Base-by-base conservation (phyloP, 345 rosid genomes). In the Lepidium aucheri region DNA sequence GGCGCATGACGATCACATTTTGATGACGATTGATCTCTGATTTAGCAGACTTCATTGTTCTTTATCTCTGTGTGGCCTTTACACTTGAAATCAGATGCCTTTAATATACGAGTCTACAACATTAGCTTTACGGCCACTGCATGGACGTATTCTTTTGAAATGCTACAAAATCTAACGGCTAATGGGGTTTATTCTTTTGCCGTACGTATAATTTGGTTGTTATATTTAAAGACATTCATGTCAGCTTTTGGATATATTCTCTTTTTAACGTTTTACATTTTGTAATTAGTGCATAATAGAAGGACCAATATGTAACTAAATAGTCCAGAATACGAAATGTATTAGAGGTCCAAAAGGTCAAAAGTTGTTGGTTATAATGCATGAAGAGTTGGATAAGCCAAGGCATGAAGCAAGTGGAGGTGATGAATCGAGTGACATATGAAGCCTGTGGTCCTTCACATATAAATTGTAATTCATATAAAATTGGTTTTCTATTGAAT, bases 1-100 rank as follows among this genome's bases (percentile, higher is more conserved):
- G 98, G 36, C 98, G 80, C 92, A 93, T 85, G 14, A 93, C 86
- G 51, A 93, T 63, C 38, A 93, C 81, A 74, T 85, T 76, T 55
- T 92, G 98, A 67, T 54, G 47, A 60, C 76, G 42, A 39, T 39
- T 0, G 4, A 3, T 39, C 35, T 33, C 58, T 12, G 17, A 9
- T 50, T 42, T 72, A 57, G 60, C 34, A 22, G 20, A 49, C 33
- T 57, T 71, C 76, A 65, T 72, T 50, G 47, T 10, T 72, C 40
- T 72, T 72, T 26, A 26, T 72, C 20, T 28, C 14, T 54, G 10
- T 62, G 52, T 45, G 55, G 33, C 11, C 12, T 61, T 62, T 53
- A 56, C 0, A 11, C 35, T 53, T 44, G n/a, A 17, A 30, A 9
- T 28, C 33, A 17, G 24, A 53, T 6, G 5, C 30, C 11, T 14